Evolutionary conservation across 2,329 filamentous ascomycete genomes (phyloP).

Genomic region (Chaetomiaceae sp.): DNA sequence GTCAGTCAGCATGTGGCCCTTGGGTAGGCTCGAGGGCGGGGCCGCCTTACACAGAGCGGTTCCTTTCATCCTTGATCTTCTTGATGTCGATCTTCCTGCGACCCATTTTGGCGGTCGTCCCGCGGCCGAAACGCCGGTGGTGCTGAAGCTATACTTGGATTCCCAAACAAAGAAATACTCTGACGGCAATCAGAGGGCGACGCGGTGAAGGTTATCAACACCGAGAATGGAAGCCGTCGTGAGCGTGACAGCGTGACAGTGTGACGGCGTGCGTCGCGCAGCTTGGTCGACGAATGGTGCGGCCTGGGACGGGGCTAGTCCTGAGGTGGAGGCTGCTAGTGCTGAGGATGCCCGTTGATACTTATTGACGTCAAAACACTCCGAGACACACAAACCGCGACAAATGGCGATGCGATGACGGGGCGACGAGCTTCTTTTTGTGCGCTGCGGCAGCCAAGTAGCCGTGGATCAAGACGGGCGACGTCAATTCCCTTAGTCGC

Average conservation of each 20-base stretch:
- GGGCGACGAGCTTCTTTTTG: slow-evolving; percentile 26
- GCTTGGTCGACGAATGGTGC: not conserved
- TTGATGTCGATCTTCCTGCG: slow-evolving; percentile 99
- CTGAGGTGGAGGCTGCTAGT: slow-evolving; percentile 12
- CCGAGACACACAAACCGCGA: slow-evolving; percentile 19
- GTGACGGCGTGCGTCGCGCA: too few species aligned
- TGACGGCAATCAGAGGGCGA: not conserved
- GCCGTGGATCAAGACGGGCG: slow-evolving; percentile 21
- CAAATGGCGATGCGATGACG: slow-evolving; percentile 22
- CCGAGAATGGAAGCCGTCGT: not conserved
- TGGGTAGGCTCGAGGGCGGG: not conserved
- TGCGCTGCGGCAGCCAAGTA: slow-evolving; percentile 21
- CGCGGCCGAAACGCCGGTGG: slow-evolving; percentile 6
- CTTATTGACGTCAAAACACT: slow-evolving; percentile 9
- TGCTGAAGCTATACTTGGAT: not conserved
- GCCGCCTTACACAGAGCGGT: slow-evolving; percentile 82
- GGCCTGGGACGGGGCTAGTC: slow-evolving; percentile 12
- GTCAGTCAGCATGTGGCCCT: slow-evolving; percentile 19
- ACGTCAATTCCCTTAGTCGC: slow-evolving; percentile 25
- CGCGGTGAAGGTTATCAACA: not conserved
- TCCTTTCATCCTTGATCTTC: slow-evolving; percentile 97
- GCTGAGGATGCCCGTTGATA: not conserved
- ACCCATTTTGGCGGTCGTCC: slow-evolving; percentile 62
- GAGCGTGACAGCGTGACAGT: too few species aligned
- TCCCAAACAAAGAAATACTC: not conserved